Evolutionary conservation across 768 basidiomycete species (phyloP), one percentile per base, ranked within the genome.

Genomic region (Lactarius indigo): DNA sequence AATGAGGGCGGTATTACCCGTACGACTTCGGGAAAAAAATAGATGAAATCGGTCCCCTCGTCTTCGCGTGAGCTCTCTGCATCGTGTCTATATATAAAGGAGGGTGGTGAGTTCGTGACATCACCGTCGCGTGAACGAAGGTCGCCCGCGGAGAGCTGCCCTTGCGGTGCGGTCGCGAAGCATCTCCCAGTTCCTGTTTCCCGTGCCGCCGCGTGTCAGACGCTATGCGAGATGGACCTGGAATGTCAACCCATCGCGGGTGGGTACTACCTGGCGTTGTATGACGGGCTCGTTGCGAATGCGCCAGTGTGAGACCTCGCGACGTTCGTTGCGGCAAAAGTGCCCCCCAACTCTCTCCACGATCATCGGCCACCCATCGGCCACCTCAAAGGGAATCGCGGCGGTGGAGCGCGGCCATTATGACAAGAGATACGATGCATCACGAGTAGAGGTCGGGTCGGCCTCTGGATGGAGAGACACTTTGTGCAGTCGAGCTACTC

Each of bases 61-160:
- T 18, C 41, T 41, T 41, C 41, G 17, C 50, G 20, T 44, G 20
- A 10, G 23, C n/a, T 1, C 7, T 12, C 23, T 50, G 26, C 26
- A 52, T 13, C n/a, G 26, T 6, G 2, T 13, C 50, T 13, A 12
- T n/a, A 23, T n/a, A 10, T n/a, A 18, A 3, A 23, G 8, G n/a
- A 13, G 10, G n/a, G 5, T 23, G 12, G 17, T 15, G 23, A 5
- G 47, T n/a, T 26, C 4, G 52, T 59, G 55, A 44, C 28, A 42
- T 59, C 62, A 41, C 59, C 66, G 37, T 47, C 66, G 15, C 54
- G 62, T 58, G 60, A 68, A 31, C 62, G 64, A 26, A 64, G 58
- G 31, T 58, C 52, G 15, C 52, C 66, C 52, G 62, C 66, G 5
- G 66, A 64, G 58, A 64, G 63, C 41, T 28, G 52, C 33, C 57